A percentile compares a stretch with the other conserved stretches of the same genome.
Conservation (phyloP, 2,329 filamentous ascomycete species). For the Dothideomycetes sp. region DNA sequence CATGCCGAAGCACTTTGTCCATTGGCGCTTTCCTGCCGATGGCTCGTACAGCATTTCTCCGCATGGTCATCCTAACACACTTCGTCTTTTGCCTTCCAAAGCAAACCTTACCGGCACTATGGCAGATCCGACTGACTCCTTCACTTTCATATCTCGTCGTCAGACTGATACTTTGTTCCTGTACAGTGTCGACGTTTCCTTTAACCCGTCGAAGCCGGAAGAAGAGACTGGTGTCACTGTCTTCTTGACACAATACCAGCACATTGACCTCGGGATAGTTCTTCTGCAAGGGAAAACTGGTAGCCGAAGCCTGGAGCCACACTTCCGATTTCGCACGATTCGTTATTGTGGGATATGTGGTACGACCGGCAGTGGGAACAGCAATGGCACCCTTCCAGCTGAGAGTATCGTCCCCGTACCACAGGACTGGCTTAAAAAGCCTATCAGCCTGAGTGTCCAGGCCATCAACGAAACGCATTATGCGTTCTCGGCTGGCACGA, state of each 20-base stretch:
- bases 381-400: not conserved
- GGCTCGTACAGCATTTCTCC: conserved; percentile 37
- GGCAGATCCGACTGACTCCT: conserved; percentile 29
- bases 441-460: conserved; percentile 1
- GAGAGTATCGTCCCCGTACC: not conserved
- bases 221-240: conserved; percentile 43
- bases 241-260: conserved; percentile 44
- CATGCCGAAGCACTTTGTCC: conserved; percentile 44
- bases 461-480: conserved; percentile 5
- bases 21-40: conserved; percentile 42
- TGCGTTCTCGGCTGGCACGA: conserved; percentile 4
- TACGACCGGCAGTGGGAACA: no score
- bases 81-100: conserved; percentile 37
- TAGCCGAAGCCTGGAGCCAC: no score
- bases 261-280: conserved; percentile 35
- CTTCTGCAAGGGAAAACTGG: no score
- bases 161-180: conserved; percentile 46
- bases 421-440: conserved; percentile 1
- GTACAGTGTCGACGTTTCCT: conserved; percentile 37
- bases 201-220: conserved; percentile 24
- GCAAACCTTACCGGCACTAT: conserved; percentile 40
- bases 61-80: conserved; percentile 28
- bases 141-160: conserved; percentile 43
- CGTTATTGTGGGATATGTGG: no score
- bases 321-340: no score